Conservation (phyloP, 345 rosid species). For the Linum lewisii region DNA sequence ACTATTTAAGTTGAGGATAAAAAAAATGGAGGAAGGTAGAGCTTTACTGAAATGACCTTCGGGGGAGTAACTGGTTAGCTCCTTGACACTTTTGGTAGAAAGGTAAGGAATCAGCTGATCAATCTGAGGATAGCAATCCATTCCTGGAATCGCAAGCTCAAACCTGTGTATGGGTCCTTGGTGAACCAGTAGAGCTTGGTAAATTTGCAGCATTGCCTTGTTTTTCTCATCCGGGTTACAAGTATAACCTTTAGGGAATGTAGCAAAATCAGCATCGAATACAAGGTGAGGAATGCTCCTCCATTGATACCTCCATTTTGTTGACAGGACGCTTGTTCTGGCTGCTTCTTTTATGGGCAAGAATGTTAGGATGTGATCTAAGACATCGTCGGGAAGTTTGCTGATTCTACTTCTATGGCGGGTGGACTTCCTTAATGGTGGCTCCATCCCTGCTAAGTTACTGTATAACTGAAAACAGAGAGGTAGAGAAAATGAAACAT, state of each 20-base stretch:
- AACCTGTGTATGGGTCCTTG: neutral
- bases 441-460: no score
- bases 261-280: neutral
- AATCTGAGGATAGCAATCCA: neutral
- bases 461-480: no score
- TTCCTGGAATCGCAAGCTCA: neutral
- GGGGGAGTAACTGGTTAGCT: neutral
- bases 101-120: neutral
- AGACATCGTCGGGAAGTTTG: neutral
- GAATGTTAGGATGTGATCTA: neutral
- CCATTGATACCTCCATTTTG: neutral
- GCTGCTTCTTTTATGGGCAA: neutral
- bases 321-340: neutral
- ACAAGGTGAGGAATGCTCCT: neutral
- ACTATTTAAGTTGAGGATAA: neutral
- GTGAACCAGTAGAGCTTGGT: neutral
- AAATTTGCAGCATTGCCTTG: neutral
- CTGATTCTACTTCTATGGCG: neutral
- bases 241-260: neutral
- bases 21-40: neutral
- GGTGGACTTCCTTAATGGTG: no score
- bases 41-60: neutral
- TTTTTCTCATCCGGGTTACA: no score
- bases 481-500: no score
- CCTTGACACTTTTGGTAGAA: neutral